Percentiles rank a stretch among this genome's conserved stretches.
phyloP scores from a whole-genome alignment of 257 asterid species.

The Leonotis leonurus region DNA sequence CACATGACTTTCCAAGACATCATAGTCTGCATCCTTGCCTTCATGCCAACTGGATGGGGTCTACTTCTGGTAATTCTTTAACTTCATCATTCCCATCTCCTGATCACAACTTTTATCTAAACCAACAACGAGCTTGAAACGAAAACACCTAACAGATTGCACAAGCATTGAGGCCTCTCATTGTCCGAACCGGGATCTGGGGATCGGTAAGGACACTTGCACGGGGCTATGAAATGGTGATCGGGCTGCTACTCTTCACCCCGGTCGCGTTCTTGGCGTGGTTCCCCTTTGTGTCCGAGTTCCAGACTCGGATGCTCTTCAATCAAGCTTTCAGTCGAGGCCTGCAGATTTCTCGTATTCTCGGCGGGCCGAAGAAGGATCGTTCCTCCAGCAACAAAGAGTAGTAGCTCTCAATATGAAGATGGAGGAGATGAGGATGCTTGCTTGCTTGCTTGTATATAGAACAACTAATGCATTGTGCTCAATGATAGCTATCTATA shows the following conservation, averaged over 20 bases:
- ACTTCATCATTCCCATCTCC: too few species aligned
- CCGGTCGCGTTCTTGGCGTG: constrained; percentile 97
- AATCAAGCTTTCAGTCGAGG: constrained; percentile 98
- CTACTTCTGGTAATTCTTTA: constrained; percentile 80
- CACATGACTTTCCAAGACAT: constrained; percentile 73
- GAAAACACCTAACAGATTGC: constrained; percentile 51
- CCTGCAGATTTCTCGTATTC: constrained; percentile 94
- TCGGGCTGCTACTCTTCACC: constrained; percentile 75
- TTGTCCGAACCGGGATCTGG: constrained; percentile 53
- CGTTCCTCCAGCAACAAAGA: constrained; percentile 70
- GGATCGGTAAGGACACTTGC: constrained; percentile 74
- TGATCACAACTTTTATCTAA: too few species aligned
- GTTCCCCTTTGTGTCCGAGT: constrained; percentile 96
- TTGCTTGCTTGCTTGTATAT: too few species aligned
- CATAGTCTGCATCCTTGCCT: constrained; percentile 78
- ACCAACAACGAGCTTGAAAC: too few species aligned
- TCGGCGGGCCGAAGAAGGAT: constrained; percentile 94
- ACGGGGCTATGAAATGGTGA: constrained; percentile 66
- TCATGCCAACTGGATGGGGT: constrained; percentile 99
- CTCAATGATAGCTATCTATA: too few species aligned
- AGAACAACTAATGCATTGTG: too few species aligned
- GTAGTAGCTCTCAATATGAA: too few species aligned
- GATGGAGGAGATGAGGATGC: too few species aligned
- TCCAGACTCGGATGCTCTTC: constrained; percentile 92
- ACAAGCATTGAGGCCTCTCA: constrained; percentile 65